These are phyloP conservation scores for Fragosphaeria purpurea DNA, from an alignment of 2,329 filamentous ascomycete species.

Conservation along the genomic window DNA sequence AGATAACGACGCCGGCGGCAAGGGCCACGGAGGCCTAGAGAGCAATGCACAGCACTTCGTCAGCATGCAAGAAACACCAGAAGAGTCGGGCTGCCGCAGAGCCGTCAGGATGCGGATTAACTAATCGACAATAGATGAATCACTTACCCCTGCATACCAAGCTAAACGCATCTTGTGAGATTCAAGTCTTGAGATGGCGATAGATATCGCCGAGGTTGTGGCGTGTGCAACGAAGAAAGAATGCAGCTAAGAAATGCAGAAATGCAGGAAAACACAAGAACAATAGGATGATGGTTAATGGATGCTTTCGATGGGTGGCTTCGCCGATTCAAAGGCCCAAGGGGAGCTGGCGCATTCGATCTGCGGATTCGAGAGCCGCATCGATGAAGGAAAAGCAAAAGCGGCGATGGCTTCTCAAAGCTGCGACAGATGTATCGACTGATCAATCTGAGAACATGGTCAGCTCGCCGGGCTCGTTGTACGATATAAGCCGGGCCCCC, in stretches of 20 bases:
- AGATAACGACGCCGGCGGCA: slow-evolving; percentile 73
- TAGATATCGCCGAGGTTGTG: too few species aligned
- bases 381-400: too few species aligned
- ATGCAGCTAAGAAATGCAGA: background rate
- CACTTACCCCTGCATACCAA: slow-evolving; percentile 51
- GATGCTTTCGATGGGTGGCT: background rate
- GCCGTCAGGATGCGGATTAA: background rate
- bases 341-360: background rate
- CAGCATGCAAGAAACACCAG: background rate
- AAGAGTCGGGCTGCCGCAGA: background rate
- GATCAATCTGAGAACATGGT: too few species aligned
- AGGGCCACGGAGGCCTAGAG: slow-evolving; percentile 70
- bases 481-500: too few species aligned
- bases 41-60: background rate
- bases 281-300: background rate
- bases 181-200: background rate
- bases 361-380: too few species aligned
- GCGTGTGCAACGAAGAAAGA: background rate
- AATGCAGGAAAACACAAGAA: too few species aligned
- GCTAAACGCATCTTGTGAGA: slow-evolving; percentile 38
- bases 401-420: too few species aligned
- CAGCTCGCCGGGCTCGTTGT: too few species aligned
- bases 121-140: background rate
- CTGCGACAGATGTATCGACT: too few species aligned
- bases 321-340: slow-evolving; percentile 3